Evolutionary conservation across 1,284 basidiomycete genomes (phyloP).

Genomic region (Boletus hoseneyae): DNA sequence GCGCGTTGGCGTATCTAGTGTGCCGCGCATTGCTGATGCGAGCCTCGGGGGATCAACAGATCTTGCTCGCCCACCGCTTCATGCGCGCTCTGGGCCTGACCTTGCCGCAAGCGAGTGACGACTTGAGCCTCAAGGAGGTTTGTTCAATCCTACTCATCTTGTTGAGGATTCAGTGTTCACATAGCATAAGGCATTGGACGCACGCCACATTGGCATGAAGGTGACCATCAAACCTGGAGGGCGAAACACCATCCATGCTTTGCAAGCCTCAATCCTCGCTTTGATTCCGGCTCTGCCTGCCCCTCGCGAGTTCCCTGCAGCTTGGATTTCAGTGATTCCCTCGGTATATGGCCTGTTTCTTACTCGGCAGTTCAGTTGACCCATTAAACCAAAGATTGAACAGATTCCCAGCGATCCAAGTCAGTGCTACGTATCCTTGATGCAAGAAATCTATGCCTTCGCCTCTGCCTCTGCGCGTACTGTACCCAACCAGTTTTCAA

Average conservation of each 20-base stretch:
- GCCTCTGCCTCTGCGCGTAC: constrained; percentile 48
- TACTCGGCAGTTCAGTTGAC: background rate
- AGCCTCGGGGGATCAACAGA: constrained; percentile 54
- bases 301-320: constrained; percentile 38
- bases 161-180: constrained; percentile 2
- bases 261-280: constrained; percentile 55
- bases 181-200: constrained; percentile 38
- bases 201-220: constrained; percentile 42
- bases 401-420: constrained; percentile 26
- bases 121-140: constrained; percentile 41
- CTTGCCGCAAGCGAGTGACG: constrained; percentile 43
- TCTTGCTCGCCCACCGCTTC: constrained; percentile 50
- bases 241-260: constrained; percentile 46
- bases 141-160: constrained; percentile 12
- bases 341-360: constrained; percentile 7
- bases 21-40: constrained; percentile 51
- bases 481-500: constrained; percentile 45
- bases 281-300: constrained; percentile 47
- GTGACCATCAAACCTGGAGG: constrained; percentile 60
- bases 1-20: constrained; percentile 59
- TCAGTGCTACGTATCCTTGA: constrained; percentile 50
- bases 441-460: constrained; percentile 60
- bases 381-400: constrained; percentile 10
- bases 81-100: constrained; percentile 46
- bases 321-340: constrained; percentile 36